A percentile compares a stretch with the other conserved stretches of the same genome.
These are phyloP conservation scores for Suillus americanus DNA, from an alignment of 768 basidiomycete genomes.

Conservation along the genomic window DNA sequence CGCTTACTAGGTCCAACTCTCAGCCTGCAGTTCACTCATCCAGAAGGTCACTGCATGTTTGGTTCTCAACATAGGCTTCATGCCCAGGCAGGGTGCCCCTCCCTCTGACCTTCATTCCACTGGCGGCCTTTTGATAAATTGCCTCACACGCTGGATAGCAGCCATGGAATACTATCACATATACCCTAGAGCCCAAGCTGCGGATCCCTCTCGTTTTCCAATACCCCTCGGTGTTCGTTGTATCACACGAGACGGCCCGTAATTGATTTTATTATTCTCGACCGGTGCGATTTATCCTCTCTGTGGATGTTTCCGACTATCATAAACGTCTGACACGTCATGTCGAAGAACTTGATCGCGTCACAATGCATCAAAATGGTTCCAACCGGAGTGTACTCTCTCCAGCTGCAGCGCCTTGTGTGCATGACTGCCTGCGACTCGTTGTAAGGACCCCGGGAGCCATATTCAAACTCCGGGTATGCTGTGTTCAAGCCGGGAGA, in stretches of 20 bases:
- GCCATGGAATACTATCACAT: not conserved
- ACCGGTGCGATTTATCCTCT: not conserved
- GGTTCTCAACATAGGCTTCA: not conserved
- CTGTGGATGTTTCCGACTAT: not conserved
- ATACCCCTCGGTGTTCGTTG: not conserved
- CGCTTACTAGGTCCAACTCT: not conserved
- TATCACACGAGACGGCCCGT: not conserved
- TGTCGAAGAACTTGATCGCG: not conserved
- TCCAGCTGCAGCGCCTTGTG: not conserved
- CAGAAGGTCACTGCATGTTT: not conserved
- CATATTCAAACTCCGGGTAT: conserved; percentile 30
- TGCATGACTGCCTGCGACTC: conserved; percentile 12
- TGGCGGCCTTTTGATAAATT: not conserved
- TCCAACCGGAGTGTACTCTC: not conserved
- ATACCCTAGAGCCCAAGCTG: not conserved
- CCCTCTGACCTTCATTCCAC: no score
- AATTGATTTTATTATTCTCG: not conserved
- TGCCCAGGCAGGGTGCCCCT: no score
- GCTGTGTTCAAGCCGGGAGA: conserved; percentile 10
- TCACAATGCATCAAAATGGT: not conserved
- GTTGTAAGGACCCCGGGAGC: conserved; percentile 26
- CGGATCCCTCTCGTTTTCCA: not conserved
- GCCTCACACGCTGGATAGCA: not conserved
- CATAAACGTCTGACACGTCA: not conserved
- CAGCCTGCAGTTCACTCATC: not conserved